Evolutionary conservation across 2,329 filamentous ascomycete genomes (phyloP), one percentile per base, ranked within the genome.

Genomic region (Fusarium denticulatum): DNA sequence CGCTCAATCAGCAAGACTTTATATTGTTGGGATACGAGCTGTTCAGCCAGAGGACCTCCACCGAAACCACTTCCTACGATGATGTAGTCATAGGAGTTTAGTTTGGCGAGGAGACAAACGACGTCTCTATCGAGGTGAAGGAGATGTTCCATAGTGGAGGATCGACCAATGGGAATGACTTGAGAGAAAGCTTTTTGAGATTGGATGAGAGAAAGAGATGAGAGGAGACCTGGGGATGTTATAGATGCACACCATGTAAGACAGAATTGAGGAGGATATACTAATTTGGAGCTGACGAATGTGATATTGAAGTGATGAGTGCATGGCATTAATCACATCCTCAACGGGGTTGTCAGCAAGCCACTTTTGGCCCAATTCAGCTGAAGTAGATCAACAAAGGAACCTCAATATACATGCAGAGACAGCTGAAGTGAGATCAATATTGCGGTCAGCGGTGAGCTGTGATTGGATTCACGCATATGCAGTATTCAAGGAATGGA

Each of bases 81-180:
- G 5, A 74, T 74, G 18, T 74, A 74, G 36, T 74, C 72, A 3
- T 74, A 74, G 20, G 71, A 57, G n/a, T 74, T 57, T 0, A 74
- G 64, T 10, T 74, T 72, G 24, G 67, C 62, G 3, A 72, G 47
- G 7, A 74, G 58, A 20, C 71, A 72, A 3, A 74, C 71, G 2
- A 74, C 55, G 6, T 74, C 71, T 28, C 64, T 69, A 3, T 74
- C 72, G 0, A 74, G 68, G 20, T 71, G 64, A 5, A 74, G 71
- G 4, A 74, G 43, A 6, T 74, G 72, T 8, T 74, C 72, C 72
- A 74, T 74, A 3, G 11, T 56, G 5, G 10, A 20, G 12, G 7
- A n/a, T 28, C n/a, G 24, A 28, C 50, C 24, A 53, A 39, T 34
- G 42, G 4, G 14, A 15, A 3, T 46, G 20, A 8, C 11, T 10